These are phyloP conservation scores for Lentinula lateritia DNA, from an alignment of 768 basidiomycete species.

Conservation along the genomic window DNA sequence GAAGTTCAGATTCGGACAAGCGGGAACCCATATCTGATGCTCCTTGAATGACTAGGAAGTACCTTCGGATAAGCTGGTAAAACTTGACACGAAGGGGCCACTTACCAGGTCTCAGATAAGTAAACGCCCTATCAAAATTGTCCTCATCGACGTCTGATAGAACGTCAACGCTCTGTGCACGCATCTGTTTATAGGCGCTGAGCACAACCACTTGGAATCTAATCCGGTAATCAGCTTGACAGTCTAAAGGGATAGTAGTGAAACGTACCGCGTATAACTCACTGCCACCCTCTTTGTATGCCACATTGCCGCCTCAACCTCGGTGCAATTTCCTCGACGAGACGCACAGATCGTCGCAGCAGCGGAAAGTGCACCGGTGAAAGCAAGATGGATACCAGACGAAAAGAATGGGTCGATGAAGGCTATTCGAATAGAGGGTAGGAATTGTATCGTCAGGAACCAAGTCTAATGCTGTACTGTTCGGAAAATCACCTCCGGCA, in stretches of 20 bases:
- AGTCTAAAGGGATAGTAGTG: neutral
- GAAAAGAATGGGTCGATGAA: constrained; percentile 68
- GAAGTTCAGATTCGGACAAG: constrained; percentile 68
- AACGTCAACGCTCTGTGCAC: constrained; percentile 48
- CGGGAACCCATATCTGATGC: constrained; percentile 70
- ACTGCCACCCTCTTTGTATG: constrained; percentile 51
- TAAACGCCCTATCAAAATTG: constrained; percentile 66
- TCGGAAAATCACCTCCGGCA: constrained; percentile 46
- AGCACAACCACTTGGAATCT: constrained; percentile 67
- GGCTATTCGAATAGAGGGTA: constrained; percentile 28
- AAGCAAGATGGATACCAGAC: constrained; percentile 57
- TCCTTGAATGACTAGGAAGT: constrained; percentile 64
- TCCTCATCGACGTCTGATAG: constrained; percentile 62
- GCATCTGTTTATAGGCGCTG: constrained; percentile 72
- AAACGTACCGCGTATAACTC: constrained; percentile 49
- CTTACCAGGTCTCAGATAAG: constrained; percentile 55
- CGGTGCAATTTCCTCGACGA: constrained; percentile 43
- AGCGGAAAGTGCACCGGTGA: constrained; percentile 58
- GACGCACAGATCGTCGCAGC: constrained; percentile 53
- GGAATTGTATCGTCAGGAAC: neutral
- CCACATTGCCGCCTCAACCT: constrained; percentile 42
- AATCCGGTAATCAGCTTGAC: neutral
- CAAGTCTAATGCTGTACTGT: neutral
- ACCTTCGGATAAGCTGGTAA: neutral
- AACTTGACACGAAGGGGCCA: neutral